These are phyloP conservation scores for Cytospora piceicola DNA, from an alignment of 2,329 filamentous ascomycete genomes.

Conservation along the genomic window DNA sequence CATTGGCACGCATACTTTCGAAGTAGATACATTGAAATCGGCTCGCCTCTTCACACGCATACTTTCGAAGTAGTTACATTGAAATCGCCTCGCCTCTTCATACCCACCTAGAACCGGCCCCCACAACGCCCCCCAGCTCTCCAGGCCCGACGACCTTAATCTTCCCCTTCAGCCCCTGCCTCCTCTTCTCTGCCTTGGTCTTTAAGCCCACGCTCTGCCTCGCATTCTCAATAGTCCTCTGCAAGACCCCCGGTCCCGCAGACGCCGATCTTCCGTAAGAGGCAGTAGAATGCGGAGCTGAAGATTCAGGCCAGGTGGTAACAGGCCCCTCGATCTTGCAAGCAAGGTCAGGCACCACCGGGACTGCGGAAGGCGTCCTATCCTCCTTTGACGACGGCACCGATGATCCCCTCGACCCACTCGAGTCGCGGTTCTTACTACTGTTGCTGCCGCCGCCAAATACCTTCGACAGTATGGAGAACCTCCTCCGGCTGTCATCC, in stretches of 20 bases:
- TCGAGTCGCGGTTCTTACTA: slow-evolving; percentile 13
- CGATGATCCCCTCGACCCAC: slow-evolving; percentile 4
- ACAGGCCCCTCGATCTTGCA: slow-evolving; percentile 1
- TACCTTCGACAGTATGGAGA: slow-evolving; percentile 23
- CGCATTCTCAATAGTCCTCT: slow-evolving; percentile 26
- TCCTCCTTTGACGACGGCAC: background rate
- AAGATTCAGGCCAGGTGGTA: background rate
- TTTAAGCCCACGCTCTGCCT: slow-evolving; percentile 18
- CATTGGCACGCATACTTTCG: background rate
- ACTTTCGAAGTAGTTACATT: background rate
- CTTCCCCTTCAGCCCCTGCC: slow-evolving; percentile 20
- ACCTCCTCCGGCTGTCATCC: slow-evolving; percentile 15
- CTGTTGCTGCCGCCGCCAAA: slow-evolving; percentile 6
- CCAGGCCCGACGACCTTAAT: slow-evolving; percentile 18
- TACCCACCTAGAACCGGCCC: background rate
- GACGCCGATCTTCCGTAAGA: background rate
- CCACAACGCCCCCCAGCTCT: background rate
- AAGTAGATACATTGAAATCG: background rate
- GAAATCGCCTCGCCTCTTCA: background rate
- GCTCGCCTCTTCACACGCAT: background rate
- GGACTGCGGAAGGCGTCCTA: background rate
- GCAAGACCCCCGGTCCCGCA: slow-evolving; percentile 14
- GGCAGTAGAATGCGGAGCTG: background rate
- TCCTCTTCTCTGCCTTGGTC: slow-evolving; percentile 21
- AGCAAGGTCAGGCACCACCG: background rate